Percentiles rank a stretch among this genome's conserved stretches.
Evolutionary conservation across 768 basidiomycete species (phyloP).

Genomic region (Fistulinella prunicolor): DNA sequence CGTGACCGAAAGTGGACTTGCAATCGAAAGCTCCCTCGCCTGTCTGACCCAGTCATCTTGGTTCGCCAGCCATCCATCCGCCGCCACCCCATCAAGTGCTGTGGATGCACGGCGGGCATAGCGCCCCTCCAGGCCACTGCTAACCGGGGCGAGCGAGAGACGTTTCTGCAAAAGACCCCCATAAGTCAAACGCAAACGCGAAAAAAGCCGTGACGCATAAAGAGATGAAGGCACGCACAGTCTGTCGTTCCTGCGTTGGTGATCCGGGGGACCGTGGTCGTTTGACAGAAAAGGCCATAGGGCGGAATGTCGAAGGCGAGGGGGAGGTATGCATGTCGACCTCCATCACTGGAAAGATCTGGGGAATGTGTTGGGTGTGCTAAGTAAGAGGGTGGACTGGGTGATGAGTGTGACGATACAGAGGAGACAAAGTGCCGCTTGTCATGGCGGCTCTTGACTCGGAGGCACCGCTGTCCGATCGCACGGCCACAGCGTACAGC

Average conservation of each 20-base stretch:
- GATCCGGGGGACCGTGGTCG: slow-evolving; percentile 60
- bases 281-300: slow-evolving; percentile 41
- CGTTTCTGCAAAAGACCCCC: slow-evolving; percentile 51
- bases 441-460: neutral
- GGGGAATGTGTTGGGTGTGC: slow-evolving; percentile 1
- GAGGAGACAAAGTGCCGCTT: slow-evolving; percentile 3
- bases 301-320: slow-evolving; percentile 37
- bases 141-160: slow-evolving; percentile 38
- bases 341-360: slow-evolving; percentile 41
- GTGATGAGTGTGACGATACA: neutral
- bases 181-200: neutral
- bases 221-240: slow-evolving; percentile 42
- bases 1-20: slow-evolving; percentile 22
- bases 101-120: slow-evolving; percentile 31
- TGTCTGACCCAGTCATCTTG: slow-evolving; percentile 78
- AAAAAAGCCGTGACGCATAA: neutral
- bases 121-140: slow-evolving; percentile 17
- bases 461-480: neutral
- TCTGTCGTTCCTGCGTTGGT: slow-evolving; percentile 49
- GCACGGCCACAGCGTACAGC: slow-evolving; percentile 10
- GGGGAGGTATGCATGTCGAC: slow-evolving; percentile 46
- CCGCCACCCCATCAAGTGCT: slow-evolving; percentile 14
- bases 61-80: slow-evolving; percentile 33
- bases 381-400: too few species aligned
- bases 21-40: slow-evolving; percentile 62